Evolutionary conservation across 2,329 filamentous ascomycete species (phyloP).

Genomic region (Huntiella decipiens): DNA sequence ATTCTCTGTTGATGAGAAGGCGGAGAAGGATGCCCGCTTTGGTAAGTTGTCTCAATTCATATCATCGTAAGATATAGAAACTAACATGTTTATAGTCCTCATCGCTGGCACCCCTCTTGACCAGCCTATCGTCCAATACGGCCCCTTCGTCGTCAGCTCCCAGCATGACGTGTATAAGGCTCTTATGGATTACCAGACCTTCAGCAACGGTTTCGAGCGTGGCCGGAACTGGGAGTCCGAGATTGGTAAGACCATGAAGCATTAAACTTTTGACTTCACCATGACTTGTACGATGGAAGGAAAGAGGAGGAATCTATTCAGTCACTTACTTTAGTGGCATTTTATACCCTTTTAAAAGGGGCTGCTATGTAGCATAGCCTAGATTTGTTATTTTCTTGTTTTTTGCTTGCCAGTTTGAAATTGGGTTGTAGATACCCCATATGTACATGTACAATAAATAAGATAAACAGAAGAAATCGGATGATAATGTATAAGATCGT

Average conservation of each 20-base stretch:
- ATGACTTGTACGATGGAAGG: no score
- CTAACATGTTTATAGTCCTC: constrained; percentile 29
- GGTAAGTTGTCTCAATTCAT: constrained; percentile 13
- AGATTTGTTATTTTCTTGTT: no score
- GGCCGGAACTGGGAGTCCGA: constrained; percentile 65
- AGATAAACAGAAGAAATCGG: no score
- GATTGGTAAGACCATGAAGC: constrained; percentile 59
- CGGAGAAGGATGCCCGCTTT: constrained; percentile 37
- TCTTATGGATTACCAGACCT: constrained; percentile 53
- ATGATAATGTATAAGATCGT: no score
- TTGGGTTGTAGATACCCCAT: no score
- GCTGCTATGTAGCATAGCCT: no score
- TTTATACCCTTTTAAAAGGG: no score
- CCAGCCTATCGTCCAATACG: constrained; percentile 67
- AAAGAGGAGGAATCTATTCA: no score
- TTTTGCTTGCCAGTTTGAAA: no score
- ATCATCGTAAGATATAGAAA: background rate
- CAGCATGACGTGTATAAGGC: constrained; percentile 59
- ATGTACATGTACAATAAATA: no score
- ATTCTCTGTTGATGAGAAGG: constrained; percentile 46
- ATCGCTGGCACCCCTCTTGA: constrained; percentile 64
- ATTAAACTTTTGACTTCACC: background rate
- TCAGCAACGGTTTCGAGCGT: constrained; percentile 62
- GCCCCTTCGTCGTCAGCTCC: constrained; percentile 61
- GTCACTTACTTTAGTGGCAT: no score